A percentile compares a stretch with the other conserved stretches of the same genome.
phyloP scores from a whole-genome alignment of 352 stramenopile species.

The Blastocystis sp. region DNA sequence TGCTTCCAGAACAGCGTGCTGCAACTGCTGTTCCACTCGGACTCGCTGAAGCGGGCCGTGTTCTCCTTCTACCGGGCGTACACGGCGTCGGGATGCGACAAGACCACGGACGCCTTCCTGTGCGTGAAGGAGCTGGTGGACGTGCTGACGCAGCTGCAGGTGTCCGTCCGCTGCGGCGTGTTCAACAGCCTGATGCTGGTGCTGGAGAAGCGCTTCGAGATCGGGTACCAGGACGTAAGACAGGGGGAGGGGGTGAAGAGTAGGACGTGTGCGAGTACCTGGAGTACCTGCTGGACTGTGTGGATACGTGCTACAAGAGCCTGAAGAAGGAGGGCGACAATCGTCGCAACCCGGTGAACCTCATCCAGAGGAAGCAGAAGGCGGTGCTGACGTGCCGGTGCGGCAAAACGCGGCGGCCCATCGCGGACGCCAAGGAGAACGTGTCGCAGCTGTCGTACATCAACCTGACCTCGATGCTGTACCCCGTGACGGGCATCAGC shows the following conservation, averaged over 20 bases:
- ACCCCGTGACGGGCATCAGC: constrained; percentile 22
- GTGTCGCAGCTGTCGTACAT: constrained; percentile 37
- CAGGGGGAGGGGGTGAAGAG: not conserved
- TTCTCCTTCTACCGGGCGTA: constrained; percentile 30
- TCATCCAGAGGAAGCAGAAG: not conserved
- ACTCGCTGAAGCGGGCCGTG: constrained; percentile 16
- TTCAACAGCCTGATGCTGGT: constrained; percentile 55
- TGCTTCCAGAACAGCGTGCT: constrained; percentile 66
- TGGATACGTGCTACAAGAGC: constrained; percentile 24
- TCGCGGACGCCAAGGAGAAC: not conserved
- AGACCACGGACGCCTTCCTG: not conserved
- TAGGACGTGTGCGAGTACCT: constrained; percentile 62
- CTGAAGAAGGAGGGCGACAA: not conserved
- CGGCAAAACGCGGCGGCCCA: not conserved
- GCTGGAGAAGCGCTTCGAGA: constrained; percentile 46
- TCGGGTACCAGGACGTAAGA: constrained; percentile 44
- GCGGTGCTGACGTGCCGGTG: not conserved
- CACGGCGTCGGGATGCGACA: not conserved
- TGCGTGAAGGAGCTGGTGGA: constrained; percentile 8
- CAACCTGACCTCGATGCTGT: constrained; percentile 7
- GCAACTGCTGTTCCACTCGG: constrained; percentile 56
- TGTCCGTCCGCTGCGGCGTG: not conserved
- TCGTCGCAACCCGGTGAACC: constrained; percentile 1
- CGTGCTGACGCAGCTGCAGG: constrained; percentile 33
- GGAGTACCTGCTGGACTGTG: constrained; percentile 36